Base-by-base conservation (phyloP, 192 early-diverging fungal genomes). In the Coemansia sp. region DNA sequence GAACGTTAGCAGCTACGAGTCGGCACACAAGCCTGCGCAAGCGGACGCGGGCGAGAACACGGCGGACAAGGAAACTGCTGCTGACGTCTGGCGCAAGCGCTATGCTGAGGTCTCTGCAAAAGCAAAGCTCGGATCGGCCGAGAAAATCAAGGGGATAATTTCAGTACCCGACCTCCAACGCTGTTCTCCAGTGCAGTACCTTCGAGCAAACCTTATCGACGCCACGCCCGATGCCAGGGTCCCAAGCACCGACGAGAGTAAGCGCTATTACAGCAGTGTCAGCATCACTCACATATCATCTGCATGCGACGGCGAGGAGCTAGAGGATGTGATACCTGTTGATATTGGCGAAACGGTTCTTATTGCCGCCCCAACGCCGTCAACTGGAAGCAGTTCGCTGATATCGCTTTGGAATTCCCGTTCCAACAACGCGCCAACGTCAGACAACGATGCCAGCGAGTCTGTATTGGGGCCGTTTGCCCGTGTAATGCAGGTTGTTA, bases 281-380 rank as follows among this genome's bases (percentile, higher is more conserved):
- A 20, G 36, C 20, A 20, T 74, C 13, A 34, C 41, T 4, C 56
- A 40, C n/a, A 59, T 13, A 54, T 71, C 43, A 65, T 71, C 53
- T 74, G 83, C 46, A 49, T 82, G 60, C 66, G 67, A 36, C 61
- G 71, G 17, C 43, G 66, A 40, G 66, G 77, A 13, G 59, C 73
- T 43, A 71, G 81, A 19, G 61, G 77, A 54, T 66, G 75, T 45
- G 69, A 82, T 38, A 65, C 80, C 60, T 55, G 50, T 89, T 38
- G 82, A 79, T 56, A 45, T 86, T 5, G 73, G 76, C 52, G 67
- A 79, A 35, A 62, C 67, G 1, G 71, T 72, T 1, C 29, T 73
- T 22, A 55, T 75, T 14, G 49, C 59, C 8, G 73, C 67, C 3
- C 45, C 59, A 32, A 25, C 53, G 19, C 73, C 65, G 4, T 25